Base-by-base conservation (phyloP, 176 grass and related monocot genomes). In the Dactylis glomerata region DNA sequence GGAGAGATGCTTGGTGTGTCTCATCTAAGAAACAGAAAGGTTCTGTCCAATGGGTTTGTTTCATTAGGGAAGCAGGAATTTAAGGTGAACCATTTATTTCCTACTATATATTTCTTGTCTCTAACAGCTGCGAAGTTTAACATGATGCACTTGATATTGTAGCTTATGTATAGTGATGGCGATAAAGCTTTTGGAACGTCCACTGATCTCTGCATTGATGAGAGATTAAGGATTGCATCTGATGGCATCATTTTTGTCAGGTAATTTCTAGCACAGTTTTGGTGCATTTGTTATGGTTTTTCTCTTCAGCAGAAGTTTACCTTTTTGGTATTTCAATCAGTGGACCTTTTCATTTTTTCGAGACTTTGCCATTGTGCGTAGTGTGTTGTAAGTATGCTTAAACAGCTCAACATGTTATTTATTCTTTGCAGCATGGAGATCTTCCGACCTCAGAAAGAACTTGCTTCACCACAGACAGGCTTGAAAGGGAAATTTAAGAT, bases 1-100 rank as follows among this genome's bases (percentile, higher is more conserved):
- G 96, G 96, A 28, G 96, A 99, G 83, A 99, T 99, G 96, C 93
- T 99, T 87, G 93, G 96, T 68, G 96, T 99, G 54, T 99, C 96
- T 70, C 96, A 99, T 85, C 86, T 99, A 69, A 90, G 96, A 84
- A 99, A 91, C 81, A 95, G 93, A 92, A 91, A 90, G 85, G 91
- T 99, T 77, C 84, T 99, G 77, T 99, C 96, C 37, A 99, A 91
- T 92, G 96, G 96, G 26, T 99, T 99, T 87, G 78, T 89, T 92
- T 78, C 93, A 75, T 85, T 99, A 85, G 96, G 96, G 76, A 96
- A 91, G 46, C 80, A 99, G 76, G 88, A 93, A 42, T 92, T 99
- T 76, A 90, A 92, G 96, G 96, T 99, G 76, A 84, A 44, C 41
- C 9, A 73, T 88, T 81, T 82, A 55, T 52, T 80, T 51, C 84